A percentile compares a stretch with the other conserved stretches of the same genome.
These are phyloP conservation scores for Suillus placidus DNA, from an alignment of 768 basidiomycete species.

Conservation along the genomic window DNA sequence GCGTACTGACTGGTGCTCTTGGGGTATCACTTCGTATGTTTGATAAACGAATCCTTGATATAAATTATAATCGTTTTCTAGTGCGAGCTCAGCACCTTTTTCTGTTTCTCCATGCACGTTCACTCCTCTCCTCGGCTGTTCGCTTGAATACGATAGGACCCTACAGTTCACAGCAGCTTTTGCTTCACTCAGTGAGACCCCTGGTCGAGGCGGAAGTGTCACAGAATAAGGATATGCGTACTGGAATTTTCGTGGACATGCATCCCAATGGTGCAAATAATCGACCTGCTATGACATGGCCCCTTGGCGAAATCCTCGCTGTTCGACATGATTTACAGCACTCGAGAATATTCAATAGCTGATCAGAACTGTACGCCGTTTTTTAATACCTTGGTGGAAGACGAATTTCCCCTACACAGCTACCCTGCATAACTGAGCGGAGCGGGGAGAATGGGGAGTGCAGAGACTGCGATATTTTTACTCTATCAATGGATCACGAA, in stretches of 20 bases:
- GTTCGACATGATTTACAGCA: conserved; percentile 93
- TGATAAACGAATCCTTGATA: conserved; percentile 8
- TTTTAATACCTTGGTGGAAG: background rate
- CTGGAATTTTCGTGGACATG: conserved; percentile 39
- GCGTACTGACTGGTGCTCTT: conserved; percentile 76
- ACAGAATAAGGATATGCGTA: conserved; percentile 51
- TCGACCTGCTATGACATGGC: conserved; percentile 90
- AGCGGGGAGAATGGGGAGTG: background rate
- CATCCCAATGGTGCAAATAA: conserved; percentile 39
- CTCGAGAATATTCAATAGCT: conserved; percentile 95
- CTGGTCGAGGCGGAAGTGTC: conserved; percentile 60
- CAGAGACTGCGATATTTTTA: background rate
- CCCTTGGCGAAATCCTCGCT: conserved; percentile 89
- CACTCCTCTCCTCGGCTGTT: conserved; percentile 89
- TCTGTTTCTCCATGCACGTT: conserved; percentile 90
- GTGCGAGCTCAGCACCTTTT: conserved; percentile 86
- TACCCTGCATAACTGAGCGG: background rate
- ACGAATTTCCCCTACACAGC: background rate
- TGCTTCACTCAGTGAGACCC: conserved; percentile 71
- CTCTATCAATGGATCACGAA: too few species aligned
- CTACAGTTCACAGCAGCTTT: conserved; percentile 86
- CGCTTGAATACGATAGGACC: conserved; percentile 92
- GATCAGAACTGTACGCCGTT: background rate
- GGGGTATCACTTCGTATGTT: conserved; percentile 68
- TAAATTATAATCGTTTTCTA: conserved; percentile 34